Evolutionary conservation across 2,329 filamentous ascomycete species (phyloP), one percentile per base, ranked within the genome.

Genomic region (Fusarium setosum): DNA sequence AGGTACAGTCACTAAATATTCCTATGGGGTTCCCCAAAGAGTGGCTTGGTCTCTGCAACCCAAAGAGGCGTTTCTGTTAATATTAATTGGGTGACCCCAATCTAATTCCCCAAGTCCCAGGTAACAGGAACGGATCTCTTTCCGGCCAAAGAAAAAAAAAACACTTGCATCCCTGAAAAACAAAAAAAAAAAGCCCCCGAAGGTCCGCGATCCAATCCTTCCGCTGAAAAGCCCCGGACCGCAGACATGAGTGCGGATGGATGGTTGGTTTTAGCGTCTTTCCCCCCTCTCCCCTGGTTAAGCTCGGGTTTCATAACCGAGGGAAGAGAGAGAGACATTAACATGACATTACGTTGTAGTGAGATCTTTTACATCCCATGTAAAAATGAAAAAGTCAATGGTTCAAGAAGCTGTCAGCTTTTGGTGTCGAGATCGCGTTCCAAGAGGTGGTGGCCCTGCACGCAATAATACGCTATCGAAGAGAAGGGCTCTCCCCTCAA

Each of bases 1-100:
- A n/a, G n/a, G n/a, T n/a, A n/a, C n/a, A n/a, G n/a, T n/a, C n/a
- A n/a, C n/a, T n/a, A n/a, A n/a, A n/a, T n/a, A n/a, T n/a, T n/a
- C n/a, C n/a, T n/a, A n/a, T n/a, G n/a, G n/a, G n/a, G n/a, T n/a
- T n/a, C n/a, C n/a, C n/a, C n/a, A n/a, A n/a, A n/a, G n/a, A n/a
- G 58, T 64, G 55, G 59, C 63, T 67, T 67, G 41, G 62, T 31
- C 34, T 29, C 61, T 65, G 62, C 17, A 63, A 56, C 63, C 44
- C 40, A 47, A 48, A 32, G 32, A 23, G 12, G 26, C 20, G n/a
- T 10, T 11, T 17, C 24, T 15, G 9, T 26, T 29, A 29, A 56
- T 37, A 31, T 55, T 29, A 26, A 17, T 20, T 38, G 31, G 23
- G 41, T 38, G n/a, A n/a, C 37, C 45, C 45, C 50, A 47, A 32